Conservation (phyloP, 768 basidiomycete species). For the Xanthoconium purpureum region DNA sequence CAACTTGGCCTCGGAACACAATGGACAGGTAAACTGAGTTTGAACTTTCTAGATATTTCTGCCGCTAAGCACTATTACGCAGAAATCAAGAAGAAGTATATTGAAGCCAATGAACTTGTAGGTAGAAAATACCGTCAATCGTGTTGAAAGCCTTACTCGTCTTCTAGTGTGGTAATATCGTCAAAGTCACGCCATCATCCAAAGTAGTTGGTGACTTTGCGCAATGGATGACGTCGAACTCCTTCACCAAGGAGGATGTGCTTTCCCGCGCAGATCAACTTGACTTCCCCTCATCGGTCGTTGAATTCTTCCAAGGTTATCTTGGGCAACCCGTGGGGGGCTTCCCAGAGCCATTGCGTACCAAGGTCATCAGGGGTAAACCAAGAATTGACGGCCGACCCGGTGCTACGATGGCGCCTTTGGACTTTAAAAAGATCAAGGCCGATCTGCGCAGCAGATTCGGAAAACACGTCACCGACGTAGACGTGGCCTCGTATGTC, state of each 20-base stretch:
- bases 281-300: constrained; percentile 96
- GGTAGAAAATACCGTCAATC: constrained; percentile 25
- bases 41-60: constrained; percentile 7
- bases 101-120: constrained; percentile 94
- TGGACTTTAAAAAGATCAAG: constrained; percentile 97
- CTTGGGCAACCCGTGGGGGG: constrained; percentile 97
- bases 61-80: constrained; percentile 6
- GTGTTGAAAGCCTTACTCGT: constrained; percentile 2
- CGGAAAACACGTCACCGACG: constrained; percentile 91
- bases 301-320: constrained; percentile 99
- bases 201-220: constrained; percentile 99
- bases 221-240: constrained; percentile 98
- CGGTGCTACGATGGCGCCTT: constrained; percentile 78
- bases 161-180: constrained; percentile 87
- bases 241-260: constrained; percentile 82
- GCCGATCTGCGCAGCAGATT: constrained; percentile 89
- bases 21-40: constrained; percentile 66
- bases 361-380: constrained; percentile 89
- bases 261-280: constrained; percentile 81
- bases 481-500: constrained; percentile 91
- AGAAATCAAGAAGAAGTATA: constrained; percentile 98
- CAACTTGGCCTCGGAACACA: constrained; percentile 96
- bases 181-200: constrained; percentile 99
- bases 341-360: constrained; percentile 95
- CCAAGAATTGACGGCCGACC: constrained; percentile 92